phyloP scores from a whole-genome alignment of 2,329 filamentous ascomycete genomes.

The Eurotiales sp. region DNA sequence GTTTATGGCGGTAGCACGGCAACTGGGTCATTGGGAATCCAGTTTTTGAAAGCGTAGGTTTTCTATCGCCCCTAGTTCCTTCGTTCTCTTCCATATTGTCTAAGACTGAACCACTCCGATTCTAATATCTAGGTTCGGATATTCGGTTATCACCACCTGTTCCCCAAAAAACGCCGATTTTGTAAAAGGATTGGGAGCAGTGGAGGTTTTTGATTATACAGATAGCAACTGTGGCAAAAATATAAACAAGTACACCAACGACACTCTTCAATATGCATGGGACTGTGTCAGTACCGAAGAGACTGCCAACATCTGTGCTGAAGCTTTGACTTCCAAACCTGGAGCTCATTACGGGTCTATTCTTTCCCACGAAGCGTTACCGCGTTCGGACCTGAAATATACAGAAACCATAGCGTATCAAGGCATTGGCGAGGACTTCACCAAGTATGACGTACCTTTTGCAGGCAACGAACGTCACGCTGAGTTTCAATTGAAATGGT shows the following conservation, averaged over 20 bases:
- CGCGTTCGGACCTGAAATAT: constrained; percentile 11
- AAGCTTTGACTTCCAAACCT: constrained; percentile 12
- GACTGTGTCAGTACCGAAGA: constrained; percentile 25
- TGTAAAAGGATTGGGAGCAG: constrained; percentile 32
- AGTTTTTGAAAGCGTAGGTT: constrained; percentile 39
- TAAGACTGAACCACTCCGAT: no score
- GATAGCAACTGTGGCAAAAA: constrained; percentile 28
- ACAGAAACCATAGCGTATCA: no score
- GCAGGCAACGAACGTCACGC: no score
- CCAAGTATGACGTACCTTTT: no score
- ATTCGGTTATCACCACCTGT: constrained; percentile 32
- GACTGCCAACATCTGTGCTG: constrained; percentile 31
- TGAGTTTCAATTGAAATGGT: no score
- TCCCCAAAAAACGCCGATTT: constrained; percentile 32
- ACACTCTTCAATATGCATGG: constrained; percentile 30
- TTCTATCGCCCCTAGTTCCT: no score
- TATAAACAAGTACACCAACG: constrained; percentile 30
- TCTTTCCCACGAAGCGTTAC: constrained; percentile 13
- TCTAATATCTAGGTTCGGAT: constrained; percentile 10
- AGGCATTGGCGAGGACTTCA: no score
- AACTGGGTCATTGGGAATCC: constrained; percentile 37
- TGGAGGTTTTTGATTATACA: constrained; percentile 34
- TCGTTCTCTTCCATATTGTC: no score
- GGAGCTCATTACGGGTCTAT: constrained; percentile 16
- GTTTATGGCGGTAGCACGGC: constrained; percentile 41